Percentiles rank a stretch among this genome's conserved stretches.
Evolutionary conservation across 768 basidiomycete genomes (phyloP).

Genomic region (Botryobasidium botryosum): DNA sequence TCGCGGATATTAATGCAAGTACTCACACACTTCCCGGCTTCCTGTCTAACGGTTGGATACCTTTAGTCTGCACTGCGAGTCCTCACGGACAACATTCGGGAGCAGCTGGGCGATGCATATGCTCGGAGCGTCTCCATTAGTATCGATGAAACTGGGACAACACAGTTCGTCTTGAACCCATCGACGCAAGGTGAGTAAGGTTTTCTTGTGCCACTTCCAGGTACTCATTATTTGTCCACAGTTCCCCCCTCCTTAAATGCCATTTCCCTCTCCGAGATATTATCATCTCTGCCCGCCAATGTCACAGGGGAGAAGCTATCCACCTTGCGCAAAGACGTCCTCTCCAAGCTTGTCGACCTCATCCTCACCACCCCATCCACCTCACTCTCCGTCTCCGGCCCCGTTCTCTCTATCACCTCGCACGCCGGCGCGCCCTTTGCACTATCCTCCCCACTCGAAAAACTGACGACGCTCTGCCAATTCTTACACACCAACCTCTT

Average conservation of each 20-base stretch:
- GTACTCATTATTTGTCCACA: neutral
- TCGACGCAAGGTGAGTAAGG: neutral
- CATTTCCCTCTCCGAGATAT: slow-evolving; percentile 4
- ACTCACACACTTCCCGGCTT: neutral
- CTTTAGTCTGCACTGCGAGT: slow-evolving; percentile 2
- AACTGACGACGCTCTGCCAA: slow-evolving; percentile 37
- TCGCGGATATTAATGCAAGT: slow-evolving; percentile 9
- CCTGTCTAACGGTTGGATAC: neutral
- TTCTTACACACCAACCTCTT: slow-evolving; percentile 48
- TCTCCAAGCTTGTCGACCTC: slow-evolving; percentile 15
- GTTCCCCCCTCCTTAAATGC: slow-evolving; percentile 1
- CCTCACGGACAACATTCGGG: slow-evolving; percentile 9
- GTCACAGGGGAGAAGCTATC: slow-evolving; percentile 10
- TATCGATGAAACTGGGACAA: neutral
- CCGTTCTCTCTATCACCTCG: slow-evolving; percentile 26
- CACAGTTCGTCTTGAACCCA: neutral
- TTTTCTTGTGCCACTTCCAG: neutral
- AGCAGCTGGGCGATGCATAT: slow-evolving; percentile 11
- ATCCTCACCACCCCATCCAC: slow-evolving; percentile 17
- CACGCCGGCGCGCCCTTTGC: slow-evolving; percentile 2
- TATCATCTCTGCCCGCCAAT: slow-evolving; percentile 3
- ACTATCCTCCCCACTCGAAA: slow-evolving; percentile 29
- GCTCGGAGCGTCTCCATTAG: neutral
- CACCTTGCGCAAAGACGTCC: slow-evolving; percentile 13
- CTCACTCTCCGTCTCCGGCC: slow-evolving; percentile 31